These are phyloP conservation scores for Aureobasidium sp. DNA, from an alignment of 2,329 filamentous ascomycete genomes.

Conservation along the genomic window DNA sequence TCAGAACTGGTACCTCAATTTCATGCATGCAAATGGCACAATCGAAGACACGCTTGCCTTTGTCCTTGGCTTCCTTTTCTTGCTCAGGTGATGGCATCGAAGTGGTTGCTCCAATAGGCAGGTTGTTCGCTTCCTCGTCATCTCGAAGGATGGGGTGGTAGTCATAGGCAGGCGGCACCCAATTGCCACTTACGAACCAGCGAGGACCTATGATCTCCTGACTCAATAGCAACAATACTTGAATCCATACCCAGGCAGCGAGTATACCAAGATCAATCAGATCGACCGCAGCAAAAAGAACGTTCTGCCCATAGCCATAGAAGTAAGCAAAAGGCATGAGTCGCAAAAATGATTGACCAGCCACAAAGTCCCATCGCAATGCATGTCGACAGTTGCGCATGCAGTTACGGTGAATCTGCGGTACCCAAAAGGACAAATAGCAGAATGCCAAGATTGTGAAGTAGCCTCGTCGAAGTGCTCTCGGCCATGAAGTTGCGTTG, in stretches of 20 bases:
- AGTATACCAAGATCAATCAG: conserved; percentile 57
- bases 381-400: conserved; percentile 87
- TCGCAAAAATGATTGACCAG: conserved; percentile 74
- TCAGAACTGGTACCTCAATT: conserved; percentile 79
- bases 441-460: conserved; percentile 58
- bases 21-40: conserved; percentile 93
- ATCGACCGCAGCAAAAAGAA: conserved; percentile 70
- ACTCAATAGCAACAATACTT: conserved; percentile 68
- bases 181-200: conserved; percentile 66
- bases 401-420: conserved; percentile 85
- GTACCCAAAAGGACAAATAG: conserved; percentile 87
- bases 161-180: conserved; percentile 72
- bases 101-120: conserved; percentile 61
- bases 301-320: conserved; percentile 69
- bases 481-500: conserved; percentile 52
- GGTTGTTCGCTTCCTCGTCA: conserved; percentile 67
- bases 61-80: conserved; percentile 39
- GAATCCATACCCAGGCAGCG: conserved; percentile 77
- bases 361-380: conserved; percentile 82
- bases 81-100: not conserved
- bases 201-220: conserved; percentile 83
- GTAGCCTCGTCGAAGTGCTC: conserved; percentile 46
- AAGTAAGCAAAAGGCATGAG: conserved; percentile 80
- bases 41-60: conserved; percentile 63
- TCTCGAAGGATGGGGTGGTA: conserved; percentile 87